These are phyloP conservation scores for Sporobolomyces phaffii DNA, from an alignment of 768 basidiomycete species.

Conservation along the genomic window DNA sequence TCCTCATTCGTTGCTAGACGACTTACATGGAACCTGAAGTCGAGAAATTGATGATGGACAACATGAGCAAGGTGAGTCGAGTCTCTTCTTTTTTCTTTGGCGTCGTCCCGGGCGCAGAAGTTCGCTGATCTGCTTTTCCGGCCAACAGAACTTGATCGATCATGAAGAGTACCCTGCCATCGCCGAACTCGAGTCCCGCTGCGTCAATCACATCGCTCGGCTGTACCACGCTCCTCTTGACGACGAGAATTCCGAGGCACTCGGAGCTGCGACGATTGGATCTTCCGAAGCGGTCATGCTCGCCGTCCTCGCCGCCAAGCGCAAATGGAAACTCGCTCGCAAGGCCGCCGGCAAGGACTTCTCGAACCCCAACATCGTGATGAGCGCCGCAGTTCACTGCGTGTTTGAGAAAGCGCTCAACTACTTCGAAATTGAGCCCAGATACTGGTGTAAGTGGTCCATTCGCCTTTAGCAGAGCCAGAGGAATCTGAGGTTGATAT, in stretches of 20 bases:
- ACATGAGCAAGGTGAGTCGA: conserved; percentile 9
- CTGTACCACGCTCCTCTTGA: conserved; percentile 41
- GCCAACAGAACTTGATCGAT: conserved; percentile 38
- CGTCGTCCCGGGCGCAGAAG: no score
- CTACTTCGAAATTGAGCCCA: conserved; percentile 46
- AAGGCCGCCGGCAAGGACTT: conserved; percentile 42
- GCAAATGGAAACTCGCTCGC: conserved; percentile 40
- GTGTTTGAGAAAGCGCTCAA: conserved; percentile 46
- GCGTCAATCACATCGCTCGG: conserved; percentile 41
- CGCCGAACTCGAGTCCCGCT: conserved; percentile 34
- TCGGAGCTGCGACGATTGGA: conserved; percentile 43
- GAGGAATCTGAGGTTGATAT: no score
- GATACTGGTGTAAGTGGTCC: conserved; percentile 36
- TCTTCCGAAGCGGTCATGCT: conserved; percentile 45
- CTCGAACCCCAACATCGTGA: conserved; percentile 43
- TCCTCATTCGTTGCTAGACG: not conserved
- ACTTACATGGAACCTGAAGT: conserved; percentile 42
- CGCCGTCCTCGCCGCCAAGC: conserved; percentile 44
- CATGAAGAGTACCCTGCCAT: conserved; percentile 13
- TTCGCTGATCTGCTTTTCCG: no score
- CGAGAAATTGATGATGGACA: conserved; percentile 40
- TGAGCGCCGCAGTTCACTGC: conserved; percentile 42
- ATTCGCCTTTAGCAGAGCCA: no score
- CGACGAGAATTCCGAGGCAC: conserved; percentile 36
- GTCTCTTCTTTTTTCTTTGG: not conserved